Conservation (phyloP, 345 rosid species). For the Citrus australasica region DNA sequence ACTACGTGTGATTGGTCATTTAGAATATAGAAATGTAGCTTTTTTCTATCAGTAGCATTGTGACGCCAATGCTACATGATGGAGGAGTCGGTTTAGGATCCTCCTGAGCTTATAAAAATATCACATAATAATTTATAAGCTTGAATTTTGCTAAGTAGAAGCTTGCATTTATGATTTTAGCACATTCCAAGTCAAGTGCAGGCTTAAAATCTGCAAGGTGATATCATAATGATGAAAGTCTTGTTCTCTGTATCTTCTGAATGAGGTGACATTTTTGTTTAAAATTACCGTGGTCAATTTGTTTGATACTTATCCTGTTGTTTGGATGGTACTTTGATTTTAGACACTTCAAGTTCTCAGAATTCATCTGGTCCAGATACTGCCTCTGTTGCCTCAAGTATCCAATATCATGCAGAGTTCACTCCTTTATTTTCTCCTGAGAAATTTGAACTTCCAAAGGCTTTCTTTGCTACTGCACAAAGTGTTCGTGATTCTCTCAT, state of each 20-base stretch:
- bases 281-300: neutral
- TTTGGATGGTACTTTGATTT: conserved; percentile 7
- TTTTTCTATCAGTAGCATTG: neutral
- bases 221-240: neutral
- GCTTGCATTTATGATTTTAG: neutral
- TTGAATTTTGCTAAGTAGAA: neutral
- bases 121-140: neutral
- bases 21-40: neutral
- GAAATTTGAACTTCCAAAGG: conserved; percentile 58
- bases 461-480: conserved; percentile 72
- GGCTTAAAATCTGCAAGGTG: neutral
- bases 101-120: neutral
- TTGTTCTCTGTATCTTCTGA: neutral
- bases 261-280: neutral
- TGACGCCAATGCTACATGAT: neutral
- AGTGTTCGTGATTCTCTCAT: conserved; percentile 67
- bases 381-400: conserved; percentile 53
- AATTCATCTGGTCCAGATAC: conserved; percentile 42
- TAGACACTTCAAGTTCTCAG: conserved; percentile 25
- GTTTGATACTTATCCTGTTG: neutral
- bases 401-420: conserved; percentile 70
- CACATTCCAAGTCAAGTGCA: neutral
- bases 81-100: neutral
- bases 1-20: neutral
- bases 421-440: conserved; percentile 69